phyloP scores from a whole-genome alignment of 2,329 filamentous ascomycete species.

The Colletotrichum viniferum region DNA sequence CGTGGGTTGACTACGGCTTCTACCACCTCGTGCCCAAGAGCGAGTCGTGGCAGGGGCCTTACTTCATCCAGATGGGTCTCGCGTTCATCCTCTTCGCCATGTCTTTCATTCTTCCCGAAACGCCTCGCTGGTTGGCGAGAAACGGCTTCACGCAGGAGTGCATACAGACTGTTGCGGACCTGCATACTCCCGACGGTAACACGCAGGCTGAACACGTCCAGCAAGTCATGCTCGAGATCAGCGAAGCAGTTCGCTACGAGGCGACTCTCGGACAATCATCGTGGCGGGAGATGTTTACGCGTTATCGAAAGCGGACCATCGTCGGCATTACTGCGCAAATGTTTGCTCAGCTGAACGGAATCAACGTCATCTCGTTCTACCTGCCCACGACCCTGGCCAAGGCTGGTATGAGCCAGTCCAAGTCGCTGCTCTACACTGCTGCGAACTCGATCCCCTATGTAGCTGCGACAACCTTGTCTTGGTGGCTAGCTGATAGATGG shows the following conservation, averaged over 20 bases:
- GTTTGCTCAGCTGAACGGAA: background rate
- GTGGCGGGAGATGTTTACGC: background rate
- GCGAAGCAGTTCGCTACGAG: background rate
- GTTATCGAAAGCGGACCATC: background rate
- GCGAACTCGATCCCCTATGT: background rate
- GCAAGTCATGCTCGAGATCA: background rate
- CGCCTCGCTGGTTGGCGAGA: background rate
- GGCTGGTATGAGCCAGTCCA: background rate
- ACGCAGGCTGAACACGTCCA: background rate
- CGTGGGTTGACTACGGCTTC: background rate
- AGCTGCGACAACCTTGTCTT: accelerated
- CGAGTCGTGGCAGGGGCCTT: background rate
- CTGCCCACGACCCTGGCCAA: background rate
- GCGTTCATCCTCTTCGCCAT: background rate
- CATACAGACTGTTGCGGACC: background rate
- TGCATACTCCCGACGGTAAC: background rate
- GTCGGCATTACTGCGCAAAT: background rate
- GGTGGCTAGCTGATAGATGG: background rate
- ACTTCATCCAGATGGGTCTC: background rate
- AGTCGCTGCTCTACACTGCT: background rate
- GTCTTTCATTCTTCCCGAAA: background rate
- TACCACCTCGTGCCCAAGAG: background rate
- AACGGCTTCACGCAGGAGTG: background rate
- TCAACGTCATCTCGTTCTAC: background rate
- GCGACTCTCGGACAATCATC: background rate